phyloP scores from a whole-genome alignment of 306 rosid genomes.

The Senna tora region DNA sequence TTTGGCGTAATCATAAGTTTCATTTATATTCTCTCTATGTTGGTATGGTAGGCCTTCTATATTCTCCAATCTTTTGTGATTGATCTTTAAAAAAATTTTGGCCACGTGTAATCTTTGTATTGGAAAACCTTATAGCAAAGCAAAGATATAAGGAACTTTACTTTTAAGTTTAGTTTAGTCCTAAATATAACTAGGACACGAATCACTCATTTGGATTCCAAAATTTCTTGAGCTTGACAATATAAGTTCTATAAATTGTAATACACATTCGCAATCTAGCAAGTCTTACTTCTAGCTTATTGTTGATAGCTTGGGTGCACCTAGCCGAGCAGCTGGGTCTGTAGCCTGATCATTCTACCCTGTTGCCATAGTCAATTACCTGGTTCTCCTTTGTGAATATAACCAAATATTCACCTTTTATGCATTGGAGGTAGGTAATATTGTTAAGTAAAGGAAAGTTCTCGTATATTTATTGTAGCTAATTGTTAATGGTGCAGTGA shows the following conservation, averaged over 20 bases:
- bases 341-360: conserved; percentile 41
- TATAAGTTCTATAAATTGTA: background rate
- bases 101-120: too few species aligned
- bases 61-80: too few species aligned
- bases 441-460: conserved; percentile 5
- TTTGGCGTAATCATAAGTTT: too few species aligned
- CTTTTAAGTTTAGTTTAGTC: too few species aligned
- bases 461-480: conserved; percentile 20
- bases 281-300: conserved; percentile 38
- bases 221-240: conserved; percentile 7
- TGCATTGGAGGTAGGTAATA: conserved; percentile 27
- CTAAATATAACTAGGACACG: background rate
- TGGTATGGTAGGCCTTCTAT: too few species aligned
- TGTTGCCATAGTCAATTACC: conserved; percentile 35
- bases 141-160: too few species aligned
- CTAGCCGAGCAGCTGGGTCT: conserved; percentile 41
- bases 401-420: conserved; percentile 33
- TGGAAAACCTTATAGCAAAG: too few species aligned
- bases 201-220: conserved; percentile 11
- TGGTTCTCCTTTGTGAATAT: conserved; percentile 34
- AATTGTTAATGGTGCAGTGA: background rate
- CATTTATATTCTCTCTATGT: too few species aligned
- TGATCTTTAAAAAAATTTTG: too few species aligned
- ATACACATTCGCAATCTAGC: conserved; percentile 26
- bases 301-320: conserved; percentile 44